phyloP scores from a whole-genome alignment of 176 grass and related monocot genomes.

The Bolboschoenus planiculmis region DNA sequence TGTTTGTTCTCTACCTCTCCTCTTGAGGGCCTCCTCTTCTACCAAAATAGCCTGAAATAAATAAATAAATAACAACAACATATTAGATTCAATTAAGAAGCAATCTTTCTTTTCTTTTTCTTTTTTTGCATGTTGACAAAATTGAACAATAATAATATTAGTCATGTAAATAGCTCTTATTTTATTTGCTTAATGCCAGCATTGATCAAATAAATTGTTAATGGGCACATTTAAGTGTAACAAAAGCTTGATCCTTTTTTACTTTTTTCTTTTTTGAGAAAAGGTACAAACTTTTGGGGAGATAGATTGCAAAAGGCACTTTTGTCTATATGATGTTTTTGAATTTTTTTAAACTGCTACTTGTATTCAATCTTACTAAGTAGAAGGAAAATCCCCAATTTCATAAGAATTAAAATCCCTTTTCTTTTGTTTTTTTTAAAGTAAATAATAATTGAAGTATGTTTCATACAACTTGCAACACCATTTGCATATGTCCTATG shows the following conservation, averaged over 20 bases:
- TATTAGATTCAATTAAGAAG: background rate
- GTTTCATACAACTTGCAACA: background rate
- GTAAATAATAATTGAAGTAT: background rate
- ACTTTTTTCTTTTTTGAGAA: no score
- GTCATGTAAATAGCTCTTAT: no score
- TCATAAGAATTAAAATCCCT: background rate
- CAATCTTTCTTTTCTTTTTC: background rate
- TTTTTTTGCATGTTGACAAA: background rate
- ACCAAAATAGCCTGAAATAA: constrained; percentile 21
- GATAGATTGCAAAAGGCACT: background rate
- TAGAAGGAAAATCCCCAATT: background rate
- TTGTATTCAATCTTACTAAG: background rate
- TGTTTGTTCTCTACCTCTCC: constrained; percentile 9
- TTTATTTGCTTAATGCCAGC: background rate
- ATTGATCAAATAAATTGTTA: background rate
- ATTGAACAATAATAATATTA: background rate
- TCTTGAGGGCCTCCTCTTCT: constrained; percentile 23
- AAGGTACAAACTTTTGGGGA: background rate
- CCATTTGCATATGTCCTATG: background rate
- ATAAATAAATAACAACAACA: background rate
- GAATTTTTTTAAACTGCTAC: background rate
- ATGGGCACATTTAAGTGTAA: background rate
- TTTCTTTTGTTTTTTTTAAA: background rate
- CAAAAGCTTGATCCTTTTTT: no score
- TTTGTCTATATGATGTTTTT: background rate